Conservation (phyloP, 2,329 filamentous ascomycete species). For the Magnaporthiopsis rhizophila region DNA sequence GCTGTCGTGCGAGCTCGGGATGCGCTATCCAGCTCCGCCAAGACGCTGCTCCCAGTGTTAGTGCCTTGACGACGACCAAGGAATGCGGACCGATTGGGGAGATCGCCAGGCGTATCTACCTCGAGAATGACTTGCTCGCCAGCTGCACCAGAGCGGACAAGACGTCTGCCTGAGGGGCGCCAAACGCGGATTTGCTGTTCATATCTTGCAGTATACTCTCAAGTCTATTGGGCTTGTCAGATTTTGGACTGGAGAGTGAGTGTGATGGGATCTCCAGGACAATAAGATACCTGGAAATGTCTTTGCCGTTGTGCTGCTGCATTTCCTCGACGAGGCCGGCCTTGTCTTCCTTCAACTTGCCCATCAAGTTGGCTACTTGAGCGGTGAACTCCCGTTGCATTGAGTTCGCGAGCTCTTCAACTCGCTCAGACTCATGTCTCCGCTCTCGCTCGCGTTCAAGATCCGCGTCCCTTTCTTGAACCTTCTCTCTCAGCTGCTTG, state of each 20-base stretch:
- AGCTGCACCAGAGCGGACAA: not conserved
- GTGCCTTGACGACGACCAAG: not conserved
- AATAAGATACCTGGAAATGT: not conserved
- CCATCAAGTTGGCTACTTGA: not conserved
- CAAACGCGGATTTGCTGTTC: not conserved
- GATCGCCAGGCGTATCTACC: not conserved
- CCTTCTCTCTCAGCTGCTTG: not conserved
- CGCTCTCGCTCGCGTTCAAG: not conserved
- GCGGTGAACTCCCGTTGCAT: not conserved
- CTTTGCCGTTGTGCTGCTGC: not conserved
- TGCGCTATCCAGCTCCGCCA: not conserved
- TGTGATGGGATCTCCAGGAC: not conserved
- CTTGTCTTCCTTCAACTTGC: not conserved
- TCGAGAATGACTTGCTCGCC: not conserved
- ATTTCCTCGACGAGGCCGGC: slow-evolving; percentile 6
- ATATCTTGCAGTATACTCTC: not conserved
- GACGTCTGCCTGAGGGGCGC: not conserved
- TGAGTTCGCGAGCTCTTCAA: slow-evolving; percentile 1
- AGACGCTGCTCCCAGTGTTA: not conserved
- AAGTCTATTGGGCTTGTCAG: not conserved
- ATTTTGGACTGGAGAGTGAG: not conserved
- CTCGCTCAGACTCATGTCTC: slow-evolving; percentile 7
- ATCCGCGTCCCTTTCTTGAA: not conserved
- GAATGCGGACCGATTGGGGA: not conserved
- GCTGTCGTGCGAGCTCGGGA: not conserved